Conservation (phyloP, 345 rosid genomes). For the Lepidium didymum region DNA sequence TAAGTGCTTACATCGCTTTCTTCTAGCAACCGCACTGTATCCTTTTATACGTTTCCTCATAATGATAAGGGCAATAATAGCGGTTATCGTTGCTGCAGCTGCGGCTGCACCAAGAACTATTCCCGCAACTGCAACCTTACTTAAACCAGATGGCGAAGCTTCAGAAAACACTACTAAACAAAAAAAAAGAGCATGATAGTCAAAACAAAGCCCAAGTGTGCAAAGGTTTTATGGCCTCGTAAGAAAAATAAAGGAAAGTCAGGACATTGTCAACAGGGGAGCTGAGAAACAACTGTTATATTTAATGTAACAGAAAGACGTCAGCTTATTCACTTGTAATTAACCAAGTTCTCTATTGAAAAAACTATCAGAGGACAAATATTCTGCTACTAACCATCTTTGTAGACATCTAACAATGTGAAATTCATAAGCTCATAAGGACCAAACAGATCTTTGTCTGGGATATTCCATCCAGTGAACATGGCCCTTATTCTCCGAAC, state of each 20-base stretch:
- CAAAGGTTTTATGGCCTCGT: not conserved
- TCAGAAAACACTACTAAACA: slow-evolving; percentile 32
- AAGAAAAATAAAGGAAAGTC: not conserved
- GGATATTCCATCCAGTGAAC: slow-evolving; percentile 78
- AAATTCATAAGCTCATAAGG: slow-evolving; percentile 83
- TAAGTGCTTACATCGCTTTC: slow-evolving; percentile 49
- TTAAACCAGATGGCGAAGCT: slow-evolving; percentile 35
- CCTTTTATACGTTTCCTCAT: slow-evolving; percentile 41
- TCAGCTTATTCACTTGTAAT: not conserved
- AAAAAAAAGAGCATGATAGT: not conserved
- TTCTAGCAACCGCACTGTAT: slow-evolving; percentile 38
- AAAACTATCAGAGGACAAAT: slow-evolving; percentile 2
- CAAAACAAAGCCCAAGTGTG: not conserved
- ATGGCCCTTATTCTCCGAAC: slow-evolving; percentile 42
- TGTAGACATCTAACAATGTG: slow-evolving; percentile 53
- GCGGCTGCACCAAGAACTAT: slow-evolving; percentile 65
- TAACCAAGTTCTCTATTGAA: not conserved
- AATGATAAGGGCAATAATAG: slow-evolving; percentile 57
- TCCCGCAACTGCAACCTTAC: slow-evolving; percentile 59
- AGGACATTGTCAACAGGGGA: not conserved
- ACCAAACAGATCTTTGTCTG: slow-evolving; percentile 64
- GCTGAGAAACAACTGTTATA: not conserved
- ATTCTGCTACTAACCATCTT: slow-evolving; percentile 48
- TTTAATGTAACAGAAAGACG: not conserved
- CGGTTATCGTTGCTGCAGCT: slow-evolving; percentile 59